Conservation (phyloP, 106 monocot species). For the Triglochin maritima region DNA sequence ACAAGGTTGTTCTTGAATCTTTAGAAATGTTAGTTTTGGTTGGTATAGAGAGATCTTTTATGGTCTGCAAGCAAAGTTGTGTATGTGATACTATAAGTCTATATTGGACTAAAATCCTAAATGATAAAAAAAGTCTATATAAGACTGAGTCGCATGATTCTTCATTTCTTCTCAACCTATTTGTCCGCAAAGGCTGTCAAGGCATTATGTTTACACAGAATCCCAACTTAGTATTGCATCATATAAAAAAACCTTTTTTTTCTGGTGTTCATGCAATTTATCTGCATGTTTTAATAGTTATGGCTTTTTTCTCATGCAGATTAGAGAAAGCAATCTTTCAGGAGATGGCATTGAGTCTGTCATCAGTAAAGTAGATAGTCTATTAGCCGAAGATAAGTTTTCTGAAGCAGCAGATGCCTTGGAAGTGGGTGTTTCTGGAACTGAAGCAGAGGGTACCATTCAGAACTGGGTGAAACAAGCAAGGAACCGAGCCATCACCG, state of each 20-base stretch:
- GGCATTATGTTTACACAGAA: no score
- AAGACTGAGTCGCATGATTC: no score
- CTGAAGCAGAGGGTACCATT: constrained; percentile 48
- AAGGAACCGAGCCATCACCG: constrained; percentile 65
- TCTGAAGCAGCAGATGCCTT: constrained; percentile 69
- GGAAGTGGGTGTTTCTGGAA: constrained; percentile 57
- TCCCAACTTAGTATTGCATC: background rate
- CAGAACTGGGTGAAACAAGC: constrained; percentile 59
- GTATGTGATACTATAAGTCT: no score
- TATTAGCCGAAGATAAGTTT: constrained; percentile 54
- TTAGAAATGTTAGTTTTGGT: no score
- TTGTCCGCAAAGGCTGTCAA: no score
- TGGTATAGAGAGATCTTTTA: no score
- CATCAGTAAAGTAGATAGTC: constrained; percentile 56
- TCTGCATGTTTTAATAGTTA: background rate
- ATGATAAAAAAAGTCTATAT: no score
- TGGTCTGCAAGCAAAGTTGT: no score
- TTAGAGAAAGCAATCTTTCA: constrained; percentile 45
- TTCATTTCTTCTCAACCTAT: no score
- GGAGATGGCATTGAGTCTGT: constrained; percentile 65
- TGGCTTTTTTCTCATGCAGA: constrained; percentile 20
- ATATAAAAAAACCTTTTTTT: background rate
- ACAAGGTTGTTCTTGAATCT: no score
- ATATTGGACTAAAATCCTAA: no score
- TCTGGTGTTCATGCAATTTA: background rate